Evolutionary conservation across 495 filamentous ascomycete species (phyloP).

Genomic region (Poronia punctata): DNA sequence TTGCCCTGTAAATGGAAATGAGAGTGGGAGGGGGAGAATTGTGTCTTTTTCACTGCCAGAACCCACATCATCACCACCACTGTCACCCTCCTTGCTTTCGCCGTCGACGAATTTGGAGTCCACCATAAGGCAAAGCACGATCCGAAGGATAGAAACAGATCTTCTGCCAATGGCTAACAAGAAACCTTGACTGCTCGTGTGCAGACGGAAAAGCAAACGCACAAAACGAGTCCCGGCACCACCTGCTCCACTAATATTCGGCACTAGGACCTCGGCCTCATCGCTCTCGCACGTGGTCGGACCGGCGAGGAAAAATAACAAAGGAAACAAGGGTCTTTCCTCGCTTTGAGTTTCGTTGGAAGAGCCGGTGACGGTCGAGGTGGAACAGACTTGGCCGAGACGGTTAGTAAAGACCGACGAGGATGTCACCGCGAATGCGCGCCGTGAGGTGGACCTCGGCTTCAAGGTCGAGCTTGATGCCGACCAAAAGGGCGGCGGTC

Average conservation of each 20-base stretch:
- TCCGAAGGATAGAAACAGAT: conserved; percentile 6
- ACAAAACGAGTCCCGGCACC: too few species aligned
- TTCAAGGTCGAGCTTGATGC: conserved; percentile 39
- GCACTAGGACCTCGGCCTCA: too few species aligned
- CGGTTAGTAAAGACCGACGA: conserved; percentile 20
- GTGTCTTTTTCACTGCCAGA: conserved; percentile 1
- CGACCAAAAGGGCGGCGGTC: conserved; percentile 33
- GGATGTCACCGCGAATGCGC: conserved; percentile 34
- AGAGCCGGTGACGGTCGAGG: background rate
- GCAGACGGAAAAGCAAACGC: too few species aligned
- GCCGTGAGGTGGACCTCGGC: conserved; percentile 38
- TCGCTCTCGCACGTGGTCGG: too few species aligned
- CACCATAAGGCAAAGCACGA: conserved; percentile 9
- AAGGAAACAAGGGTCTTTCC: background rate
- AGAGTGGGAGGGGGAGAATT: too few species aligned
- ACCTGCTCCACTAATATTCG: too few species aligned
- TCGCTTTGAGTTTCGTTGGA: background rate
- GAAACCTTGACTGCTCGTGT: conserved; percentile 8
- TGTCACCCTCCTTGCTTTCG: too few species aligned
- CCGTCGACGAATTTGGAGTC: too few species aligned
- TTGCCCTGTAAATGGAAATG: too few species aligned
- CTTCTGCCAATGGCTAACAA: conserved; percentile 1
- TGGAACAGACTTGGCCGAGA: too few species aligned
- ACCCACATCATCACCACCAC: background rate
- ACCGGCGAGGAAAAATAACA: conserved; percentile 8